Base-by-base conservation (phyloP, 495 filamentous ascomycete genomes). In the Penicillium lagena region DNA sequence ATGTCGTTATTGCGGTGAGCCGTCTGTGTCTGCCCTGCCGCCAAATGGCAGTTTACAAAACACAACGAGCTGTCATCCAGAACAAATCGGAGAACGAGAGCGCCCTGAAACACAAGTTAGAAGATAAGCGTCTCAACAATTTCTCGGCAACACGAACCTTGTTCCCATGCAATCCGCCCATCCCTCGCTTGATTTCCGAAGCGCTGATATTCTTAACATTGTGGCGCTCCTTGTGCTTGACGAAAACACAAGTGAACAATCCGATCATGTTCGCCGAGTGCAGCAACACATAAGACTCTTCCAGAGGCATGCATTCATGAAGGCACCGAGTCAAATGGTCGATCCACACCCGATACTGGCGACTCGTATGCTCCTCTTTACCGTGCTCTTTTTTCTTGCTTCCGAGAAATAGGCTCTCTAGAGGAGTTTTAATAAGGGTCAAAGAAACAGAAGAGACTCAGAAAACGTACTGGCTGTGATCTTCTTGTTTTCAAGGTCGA, bases 41-140 rank as follows among this genome's bases (percentile, higher is more conserved):
- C 93, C 41, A 98, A 75, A 77, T 98, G 93, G 60, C 93, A 98
- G 56, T 98, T 98, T 59, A 96, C 81, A 63, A 98, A 93, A 67
- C 93, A 97, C 32, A 98, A 64, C 2, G 90, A 96, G 40, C 80
- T 89, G 55, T 97, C 89, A 50, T 98, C 93, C 0, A 98, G 67
- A 41, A 89, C 69, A 58, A 98, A 93, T 27, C 94, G 88, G 29
- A 96, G 68, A 42, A 96, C 71, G 39, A 98, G 78, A n/a, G 91
- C 91, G 44, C 90, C 90, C 78, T 84, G 44, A 12, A 45, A 33
- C 0, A 36, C 11, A 35, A 35, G 37, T 58, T 50, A 62, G 52
- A 37, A 28, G 44, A 42, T 37, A 29, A n/a, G 6, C 30, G 4
- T 35, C 38, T 1, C 12, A 29, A 9, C 34, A 2, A 12, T 3